Evolutionary conservation across 2,329 filamentous ascomycete genomes (phyloP), one percentile per base, ranked within the genome.

Genomic region (Calonectria hongkongensis): DNA sequence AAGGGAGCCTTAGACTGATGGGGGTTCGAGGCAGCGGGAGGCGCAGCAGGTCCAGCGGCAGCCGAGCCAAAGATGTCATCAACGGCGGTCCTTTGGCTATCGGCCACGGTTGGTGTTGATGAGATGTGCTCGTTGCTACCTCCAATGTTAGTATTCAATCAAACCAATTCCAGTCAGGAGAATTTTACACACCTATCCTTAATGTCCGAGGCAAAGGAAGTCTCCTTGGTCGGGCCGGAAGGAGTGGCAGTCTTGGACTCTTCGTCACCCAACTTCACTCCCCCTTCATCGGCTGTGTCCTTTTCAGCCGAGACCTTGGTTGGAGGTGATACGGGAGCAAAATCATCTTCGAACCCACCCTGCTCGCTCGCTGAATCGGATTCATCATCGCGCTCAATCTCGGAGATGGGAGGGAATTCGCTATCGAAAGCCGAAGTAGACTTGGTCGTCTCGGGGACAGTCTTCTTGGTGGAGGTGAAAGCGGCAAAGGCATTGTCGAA

Each of bases 361-460:
- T 91, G 90, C 60, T 95, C 94, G 72, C 91, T 94, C 68, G 92
- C 93, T 36, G 93, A 93, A 71, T 97, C 95, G 36, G 94, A 96
- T n/a, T 97, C 93, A 25, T 96, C 94, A 36, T 92, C 89, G 54
- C 78, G 78, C 74, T 94, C 93, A 71, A 98, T 86, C 82, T 96
- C 95, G n/a, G 93, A 92, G 73, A 98, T 98, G 0, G 96, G 97
- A 39, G 97, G 97, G 81, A 98, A 98, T 82, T 98, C 97, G 27
- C 91, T 89, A 80, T 92, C 89, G 79, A 94, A 94, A 68, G 84
- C 87, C 3, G 89, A 82, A 25, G 86, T 86, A 2, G 85, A 80
- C 73, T 89, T 89, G 45, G 83, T 81, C n/a, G 83, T 80, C 16
- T 87, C 86, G 21, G 84, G 83, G 8, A 81, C 74, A 6, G 83